phyloP scores from a whole-genome alignment of 2,329 filamentous ascomycete species.

The Aspergillus unguis region DNA sequence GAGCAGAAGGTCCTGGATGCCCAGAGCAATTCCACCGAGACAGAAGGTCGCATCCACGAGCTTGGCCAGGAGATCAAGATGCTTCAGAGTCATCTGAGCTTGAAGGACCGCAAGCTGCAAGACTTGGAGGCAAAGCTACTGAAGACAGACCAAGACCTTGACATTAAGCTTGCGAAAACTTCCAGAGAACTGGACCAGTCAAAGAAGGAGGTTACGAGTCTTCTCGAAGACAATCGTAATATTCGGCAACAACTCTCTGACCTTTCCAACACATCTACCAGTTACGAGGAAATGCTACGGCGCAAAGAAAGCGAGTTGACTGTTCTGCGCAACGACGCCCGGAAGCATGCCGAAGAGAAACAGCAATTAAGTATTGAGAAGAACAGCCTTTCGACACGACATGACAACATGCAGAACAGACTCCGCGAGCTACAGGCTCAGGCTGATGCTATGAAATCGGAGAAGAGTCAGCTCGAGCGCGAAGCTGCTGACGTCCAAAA shows the following conservation, averaged over 20 bases:
- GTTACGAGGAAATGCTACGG: slow-evolving; percentile 89
- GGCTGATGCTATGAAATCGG: slow-evolving; percentile 78
- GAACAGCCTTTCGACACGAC: slow-evolving; percentile 66
- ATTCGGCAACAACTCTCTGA: slow-evolving; percentile 82
- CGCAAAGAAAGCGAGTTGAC: slow-evolving; percentile 92
- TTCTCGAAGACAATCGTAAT: slow-evolving; percentile 75
- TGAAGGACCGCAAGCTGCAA: slow-evolving; percentile 86
- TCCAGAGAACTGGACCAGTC: slow-evolving; percentile 75
- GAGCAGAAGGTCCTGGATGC: slow-evolving; percentile 69
- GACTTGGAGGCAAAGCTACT: slow-evolving; percentile 83
- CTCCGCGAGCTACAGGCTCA: slow-evolving; percentile 85
- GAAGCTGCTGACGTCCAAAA: slow-evolving; percentile 86
- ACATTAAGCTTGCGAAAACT: slow-evolving; percentile 73
- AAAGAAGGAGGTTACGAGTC: slow-evolving; percentile 70
- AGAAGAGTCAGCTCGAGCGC: slow-evolving; percentile 78
- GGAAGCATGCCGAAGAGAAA: slow-evolving; percentile 77
- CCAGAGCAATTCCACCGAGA: slow-evolving; percentile 66
- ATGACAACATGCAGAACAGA: slow-evolving; percentile 71
- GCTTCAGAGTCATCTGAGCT: slow-evolving; percentile 79
- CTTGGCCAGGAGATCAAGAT: slow-evolving; percentile 83
- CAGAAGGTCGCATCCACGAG: slow-evolving; percentile 70
- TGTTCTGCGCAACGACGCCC: slow-evolving; percentile 78
- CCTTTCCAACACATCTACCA: slow-evolving; percentile 84
- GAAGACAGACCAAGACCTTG: slow-evolving; percentile 81
- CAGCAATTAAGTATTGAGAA: slow-evolving; percentile 76